Evolutionary conservation across 805 yeast genomes (phyloP).

Genomic region (Pichia pseudocactophila): DNA sequence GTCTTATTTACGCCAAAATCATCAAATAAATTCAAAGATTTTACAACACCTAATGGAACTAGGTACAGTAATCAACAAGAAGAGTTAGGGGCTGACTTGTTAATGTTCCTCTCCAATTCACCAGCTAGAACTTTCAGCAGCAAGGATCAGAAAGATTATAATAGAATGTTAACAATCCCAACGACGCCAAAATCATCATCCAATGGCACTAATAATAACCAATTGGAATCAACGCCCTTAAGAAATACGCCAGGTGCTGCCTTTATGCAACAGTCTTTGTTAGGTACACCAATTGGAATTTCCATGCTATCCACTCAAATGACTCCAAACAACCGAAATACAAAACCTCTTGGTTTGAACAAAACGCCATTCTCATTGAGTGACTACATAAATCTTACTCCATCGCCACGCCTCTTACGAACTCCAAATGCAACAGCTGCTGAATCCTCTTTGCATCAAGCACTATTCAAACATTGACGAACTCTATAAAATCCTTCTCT

Average conservation of each 20-base stretch:
- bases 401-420: slow-evolving; percentile 43
- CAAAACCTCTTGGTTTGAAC: slow-evolving; percentile 17
- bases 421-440: slow-evolving; percentile 27
- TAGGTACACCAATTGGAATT: slow-evolving; percentile 14
- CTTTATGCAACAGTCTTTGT: slow-evolving; percentile 7
- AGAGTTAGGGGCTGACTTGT: slow-evolving; percentile 71
- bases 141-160: slow-evolving; percentile 3
- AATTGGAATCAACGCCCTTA: slow-evolving; percentile 23
- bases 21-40: slow-evolving; percentile 11
- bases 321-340: neutral
- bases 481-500: too few species aligned
- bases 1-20: slow-evolving; percentile 27
- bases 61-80: slow-evolving; percentile 3
- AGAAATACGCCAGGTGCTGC: slow-evolving; percentile 14
- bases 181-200: slow-evolving; percentile 24
- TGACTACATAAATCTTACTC: slow-evolving; percentile 76
- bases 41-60: slow-evolving; percentile 26
- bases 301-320: neutral
- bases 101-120: slow-evolving; percentile 75
- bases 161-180: slow-evolving; percentile 14
- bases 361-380: slow-evolving; percentile 69
- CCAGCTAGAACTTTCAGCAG: slow-evolving; percentile 34
- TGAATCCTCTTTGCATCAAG: neutral
- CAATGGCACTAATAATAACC: slow-evolving; percentile 10
- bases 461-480: neutral